Percentiles rank a stretch among this genome's conserved stretches.
phyloP scores from a whole-genome alignment of 371 early-diverging fungal species.

The Lichtheimia corymbifera region DNA sequence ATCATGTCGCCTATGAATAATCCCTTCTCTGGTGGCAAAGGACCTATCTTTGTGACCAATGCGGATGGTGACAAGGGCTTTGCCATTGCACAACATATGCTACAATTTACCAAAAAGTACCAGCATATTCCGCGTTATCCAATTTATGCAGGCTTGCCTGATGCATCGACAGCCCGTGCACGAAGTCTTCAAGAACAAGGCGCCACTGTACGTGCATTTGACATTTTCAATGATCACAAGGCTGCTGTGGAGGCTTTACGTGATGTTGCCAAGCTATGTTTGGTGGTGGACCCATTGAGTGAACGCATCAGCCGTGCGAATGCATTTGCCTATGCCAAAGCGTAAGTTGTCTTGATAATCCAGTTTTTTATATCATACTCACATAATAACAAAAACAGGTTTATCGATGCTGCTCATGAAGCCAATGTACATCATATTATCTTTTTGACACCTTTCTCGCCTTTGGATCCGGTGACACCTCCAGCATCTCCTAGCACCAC shows the following conservation, averaged over 20 bases:
- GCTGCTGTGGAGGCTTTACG: constrained; percentile 39
- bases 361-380: not conserved
- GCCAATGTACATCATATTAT: constrained; percentile 48
- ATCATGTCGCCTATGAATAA: not conserved
- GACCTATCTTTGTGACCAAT: constrained; percentile 50
- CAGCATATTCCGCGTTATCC: constrained; percentile 34
- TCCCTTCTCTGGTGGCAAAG: constrained; percentile 26
- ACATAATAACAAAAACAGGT: constrained; percentile 20
- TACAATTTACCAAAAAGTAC: constrained; percentile 40
- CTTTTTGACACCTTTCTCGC: constrained; percentile 49
- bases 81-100: constrained; percentile 42
- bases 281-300: constrained; percentile 48
- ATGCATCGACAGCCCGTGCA: constrained; percentile 38
- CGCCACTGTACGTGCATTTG: constrained; percentile 40
- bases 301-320: constrained; percentile 46
- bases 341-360: constrained; percentile 33
- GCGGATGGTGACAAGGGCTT: constrained; percentile 52
- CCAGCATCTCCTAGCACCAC: constrained; percentile 19
- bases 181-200: constrained; percentile 31
- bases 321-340: constrained; percentile 42
- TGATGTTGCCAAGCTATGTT: constrained; percentile 40
- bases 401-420: constrained; percentile 48
- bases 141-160: constrained; percentile 46
- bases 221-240: constrained; percentile 36
- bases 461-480: constrained; percentile 34